These are phyloP conservation scores for Puccinia horiana DNA, from an alignment of 1,284 basidiomycete genomes.

Conservation along the genomic window DNA sequence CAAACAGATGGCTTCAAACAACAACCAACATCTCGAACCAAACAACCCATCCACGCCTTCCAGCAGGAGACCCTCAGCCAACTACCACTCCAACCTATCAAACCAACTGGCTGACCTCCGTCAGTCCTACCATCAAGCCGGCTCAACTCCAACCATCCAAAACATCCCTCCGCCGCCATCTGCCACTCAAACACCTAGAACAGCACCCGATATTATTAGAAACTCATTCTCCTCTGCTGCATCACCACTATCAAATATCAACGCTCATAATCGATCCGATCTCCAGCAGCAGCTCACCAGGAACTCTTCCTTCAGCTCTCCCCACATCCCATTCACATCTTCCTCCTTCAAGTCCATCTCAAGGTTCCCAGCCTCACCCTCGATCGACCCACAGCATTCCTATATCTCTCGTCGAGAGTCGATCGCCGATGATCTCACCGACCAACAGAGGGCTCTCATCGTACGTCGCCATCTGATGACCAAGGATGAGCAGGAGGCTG, in stretches of 20 bases:
- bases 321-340: background rate
- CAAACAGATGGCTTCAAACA: background rate
- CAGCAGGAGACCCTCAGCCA: conserved; percentile 19
- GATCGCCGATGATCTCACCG: conserved; percentile 23
- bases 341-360: conserved; percentile 28
- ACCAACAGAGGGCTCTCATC: conserved; percentile 32
- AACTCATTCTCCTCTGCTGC: background rate
- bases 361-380: background rate
- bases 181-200: background rate
- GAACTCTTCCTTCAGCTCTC: conserved; percentile 1
- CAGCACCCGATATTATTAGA: background rate
- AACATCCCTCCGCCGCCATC: conserved; percentile 17
- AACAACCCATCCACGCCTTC: background rate
- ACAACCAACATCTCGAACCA: background rate
- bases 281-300: conserved; percentile 18
- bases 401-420: background rate
- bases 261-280: background rate
- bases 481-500: conserved; percentile 42
- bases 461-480: conserved; percentile 39
- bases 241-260: background rate
- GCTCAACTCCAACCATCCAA: conserved; percentile 8
- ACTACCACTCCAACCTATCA: conserved; percentile 27
- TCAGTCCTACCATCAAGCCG: conserved; percentile 15
- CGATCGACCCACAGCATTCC: background rate
- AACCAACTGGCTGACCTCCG: conserved; percentile 12